A percentile compares a stretch with the other conserved stretches of the same genome.
Evolutionary conservation across 768 basidiomycete species (phyloP).

Genomic region (Plicaturopsis crispa): DNA sequence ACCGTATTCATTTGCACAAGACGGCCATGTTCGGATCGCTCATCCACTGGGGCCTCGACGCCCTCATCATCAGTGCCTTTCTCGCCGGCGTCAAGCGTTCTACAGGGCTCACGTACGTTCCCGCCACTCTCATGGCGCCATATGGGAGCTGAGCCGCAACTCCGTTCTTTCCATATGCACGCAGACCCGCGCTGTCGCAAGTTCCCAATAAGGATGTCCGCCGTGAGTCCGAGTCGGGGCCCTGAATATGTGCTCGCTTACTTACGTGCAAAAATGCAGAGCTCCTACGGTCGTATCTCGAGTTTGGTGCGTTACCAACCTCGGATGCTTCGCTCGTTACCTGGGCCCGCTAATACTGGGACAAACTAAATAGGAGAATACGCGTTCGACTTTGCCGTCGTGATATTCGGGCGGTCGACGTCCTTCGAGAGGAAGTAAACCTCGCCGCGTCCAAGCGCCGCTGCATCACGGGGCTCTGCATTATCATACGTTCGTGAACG

Average conservation of each 20-base stretch:
- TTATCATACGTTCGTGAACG: neutral
- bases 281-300: conserved; percentile 68
- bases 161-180: conserved; percentile 1
- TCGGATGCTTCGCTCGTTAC: neutral
- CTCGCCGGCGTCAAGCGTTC: conserved; percentile 81
- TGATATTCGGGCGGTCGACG: conserved; percentile 67
- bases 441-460: too few relatives aligned
- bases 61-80: conserved; percentile 70
- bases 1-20: too few relatives aligned
- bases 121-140: neutral
- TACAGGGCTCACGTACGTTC: conserved; percentile 76
- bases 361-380: conserved; percentile 71
- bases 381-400: conserved; percentile 79
- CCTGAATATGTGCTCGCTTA: neutral
- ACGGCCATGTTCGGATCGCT: conserved; percentile 6
- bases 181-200: conserved; percentile 63
- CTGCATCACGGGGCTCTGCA: too few relatives aligned
- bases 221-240: conserved; percentile 40
- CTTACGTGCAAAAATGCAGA: conserved; percentile 31
- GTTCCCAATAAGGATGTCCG: conserved; percentile 88
- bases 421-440: conserved; percentile 55
- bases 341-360: conserved; percentile 8
- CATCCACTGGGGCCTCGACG: conserved; percentile 71
- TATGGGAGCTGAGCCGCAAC: too few relatives aligned
- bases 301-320: conserved; percentile 49